Evolutionary conservation across 495 filamentous ascomycete species (phyloP), one percentile per base, ranked within the genome.

Genomic region (Chaetomium tenue): DNA sequence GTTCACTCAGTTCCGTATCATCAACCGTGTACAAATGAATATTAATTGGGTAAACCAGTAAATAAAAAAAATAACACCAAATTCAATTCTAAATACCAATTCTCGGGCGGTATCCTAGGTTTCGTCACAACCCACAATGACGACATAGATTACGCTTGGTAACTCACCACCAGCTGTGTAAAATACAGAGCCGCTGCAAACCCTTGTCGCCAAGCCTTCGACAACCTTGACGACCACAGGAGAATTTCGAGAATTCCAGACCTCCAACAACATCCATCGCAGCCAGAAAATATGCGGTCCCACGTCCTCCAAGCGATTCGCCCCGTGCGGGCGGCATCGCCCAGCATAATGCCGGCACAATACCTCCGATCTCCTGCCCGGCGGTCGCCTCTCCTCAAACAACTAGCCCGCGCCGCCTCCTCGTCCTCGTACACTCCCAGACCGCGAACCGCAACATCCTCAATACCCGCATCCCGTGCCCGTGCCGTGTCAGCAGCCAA

Each of bases 231-330:
- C 46, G 58, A 26, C 30, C 18, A 7, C n/a, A 12, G 18, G 60
- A 53, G 60, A 68, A 62, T 42, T 62, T 65, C 61, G 13, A 46
- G 30, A 37, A 37, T 30, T 51, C 46, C n/a, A n/a, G 33, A 53
- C 16, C 23, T 46, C n/a, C 60, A 37, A 22, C 42, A 53, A 23
- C 23, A 11, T 25, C 16, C 61, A 50, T 18, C 50, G n/a, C 62
- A 42, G 47, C 51, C 20, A 52, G 0, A 18, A 28, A 70, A 39
- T 28, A 75, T 75, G 73, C 63, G 66, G 26, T 69, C 73, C 50
- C 66, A 47, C 42, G 67, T 68, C 61, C 65, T 72, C 56, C 73
- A 70, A 33, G 66, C 65, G 25, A 65, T 60, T 33, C 59, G 69
- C 11, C 63, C 66, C 13, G 44, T 68, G 30, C 68, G 65, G 63